Evolutionary conservation across 23 red algal genomes (phyloP).

Genomic region (Agarophyton chilense): DNA sequence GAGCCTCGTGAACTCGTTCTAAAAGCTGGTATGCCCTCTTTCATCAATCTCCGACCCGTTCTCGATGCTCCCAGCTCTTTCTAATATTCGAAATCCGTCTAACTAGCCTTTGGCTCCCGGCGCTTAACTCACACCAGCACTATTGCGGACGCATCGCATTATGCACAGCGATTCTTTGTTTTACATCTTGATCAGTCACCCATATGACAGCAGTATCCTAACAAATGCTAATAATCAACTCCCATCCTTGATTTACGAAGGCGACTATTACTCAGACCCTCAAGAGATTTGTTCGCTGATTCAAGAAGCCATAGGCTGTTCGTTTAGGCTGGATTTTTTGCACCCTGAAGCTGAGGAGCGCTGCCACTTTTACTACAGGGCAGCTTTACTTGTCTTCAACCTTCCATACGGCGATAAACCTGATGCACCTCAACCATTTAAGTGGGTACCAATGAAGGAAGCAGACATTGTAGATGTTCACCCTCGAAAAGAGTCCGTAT

Average conservation of each 20-base stretch:
- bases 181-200: background rate
- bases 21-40: too few species aligned
- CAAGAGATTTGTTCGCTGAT: background rate
- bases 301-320: background rate
- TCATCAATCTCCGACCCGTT: too few species aligned
- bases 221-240: background rate
- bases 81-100: background rate
- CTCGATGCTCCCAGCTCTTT: background rate
- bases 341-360: background rate
- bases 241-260: background rate
- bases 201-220: background rate
- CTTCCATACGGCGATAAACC: background rate
- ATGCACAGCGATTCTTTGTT: background rate
- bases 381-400: background rate
- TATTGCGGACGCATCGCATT: background rate
- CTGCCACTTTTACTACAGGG: background rate
- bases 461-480: background rate
- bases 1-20: too few species aligned
- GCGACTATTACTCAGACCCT: constrained; percentile 1
- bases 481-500: background rate
- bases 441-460: background rate
- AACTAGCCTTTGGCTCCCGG: background rate
- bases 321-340: background rate
- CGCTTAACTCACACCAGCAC: background rate
- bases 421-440: background rate